These are phyloP conservation scores for Colletotrichum acutatum DNA, from an alignment of 2,329 filamentous ascomycete genomes.

Conservation along the genomic window DNA sequence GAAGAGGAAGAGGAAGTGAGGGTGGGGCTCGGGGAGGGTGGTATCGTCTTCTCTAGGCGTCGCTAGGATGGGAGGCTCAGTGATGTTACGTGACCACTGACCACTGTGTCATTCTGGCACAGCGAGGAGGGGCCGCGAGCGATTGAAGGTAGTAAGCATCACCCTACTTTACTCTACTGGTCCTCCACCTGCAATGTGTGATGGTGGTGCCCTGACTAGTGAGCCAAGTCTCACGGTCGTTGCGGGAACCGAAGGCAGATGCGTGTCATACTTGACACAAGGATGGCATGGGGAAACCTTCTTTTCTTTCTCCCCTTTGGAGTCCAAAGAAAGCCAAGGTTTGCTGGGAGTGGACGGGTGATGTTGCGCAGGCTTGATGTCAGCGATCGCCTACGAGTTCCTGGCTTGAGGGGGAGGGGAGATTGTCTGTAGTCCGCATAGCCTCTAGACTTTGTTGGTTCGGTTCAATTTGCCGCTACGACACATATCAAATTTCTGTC, in stretches of 20 bases:
- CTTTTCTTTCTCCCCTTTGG: not conserved
- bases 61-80: too few species aligned
- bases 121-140: not conserved
- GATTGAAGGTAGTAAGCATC: not conserved
- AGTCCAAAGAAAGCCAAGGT: not conserved
- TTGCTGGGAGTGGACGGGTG: not conserved
- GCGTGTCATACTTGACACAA: conserved; percentile 1
- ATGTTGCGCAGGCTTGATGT: not conserved
- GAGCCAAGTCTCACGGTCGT: not conserved
- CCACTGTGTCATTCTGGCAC: not conserved
- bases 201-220: not conserved
- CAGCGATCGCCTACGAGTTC: too few species aligned
- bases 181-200: not conserved
- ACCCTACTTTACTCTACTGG: not conserved
- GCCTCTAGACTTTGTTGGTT: not conserved
- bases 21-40: too few species aligned
- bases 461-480: not conserved
- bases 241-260: not conserved
- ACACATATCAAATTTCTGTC: not conserved
- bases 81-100: not conserved
- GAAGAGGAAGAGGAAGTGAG: too few species aligned
- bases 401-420: too few species aligned
- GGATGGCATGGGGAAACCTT: not conserved
- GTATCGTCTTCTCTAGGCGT: too few species aligned
- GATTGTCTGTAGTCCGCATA: not conserved